Conservation (phyloP, 495 filamentous ascomycete genomes). For the Corynascus novoguineensis region DNA sequence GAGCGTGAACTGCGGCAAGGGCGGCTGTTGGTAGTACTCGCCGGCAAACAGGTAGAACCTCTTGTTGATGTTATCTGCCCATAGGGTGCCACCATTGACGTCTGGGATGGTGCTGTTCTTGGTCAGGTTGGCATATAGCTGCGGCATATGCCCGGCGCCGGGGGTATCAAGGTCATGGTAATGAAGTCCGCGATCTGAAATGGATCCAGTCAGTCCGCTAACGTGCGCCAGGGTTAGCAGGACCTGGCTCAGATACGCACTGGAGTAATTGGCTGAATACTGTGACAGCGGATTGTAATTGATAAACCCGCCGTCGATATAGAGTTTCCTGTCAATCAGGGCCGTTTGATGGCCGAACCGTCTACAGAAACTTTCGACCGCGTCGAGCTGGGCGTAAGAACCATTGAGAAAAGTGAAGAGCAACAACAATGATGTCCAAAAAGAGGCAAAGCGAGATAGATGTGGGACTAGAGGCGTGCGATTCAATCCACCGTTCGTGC, state of each 20-base stretch:
- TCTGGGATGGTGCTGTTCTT: constrained; percentile 45
- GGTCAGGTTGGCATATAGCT: constrained; percentile 45
- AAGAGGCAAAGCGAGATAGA: background rate
- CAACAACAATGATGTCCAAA: constrained; percentile 1
- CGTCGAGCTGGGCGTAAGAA: constrained; percentile 27
- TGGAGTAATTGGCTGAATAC: constrained; percentile 45
- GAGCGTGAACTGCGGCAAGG: constrained; percentile 32
- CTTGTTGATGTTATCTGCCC: constrained; percentile 50
- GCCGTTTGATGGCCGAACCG: constrained; percentile 49
- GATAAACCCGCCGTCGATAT: constrained; percentile 51
- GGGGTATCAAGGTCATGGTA: constrained; percentile 45
- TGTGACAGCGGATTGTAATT: constrained; percentile 42
- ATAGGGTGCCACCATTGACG: constrained; percentile 44
- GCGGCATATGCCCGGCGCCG: constrained; percentile 40
- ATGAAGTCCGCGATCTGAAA: constrained; percentile 38
- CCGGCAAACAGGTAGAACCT: constrained; percentile 50
- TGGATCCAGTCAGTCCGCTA: background rate
- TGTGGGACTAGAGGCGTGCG: background rate
- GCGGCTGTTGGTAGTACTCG: constrained; percentile 36
- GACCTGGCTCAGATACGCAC: constrained; percentile 24
- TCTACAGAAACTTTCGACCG: constrained; percentile 46
- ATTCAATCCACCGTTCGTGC: background rate
- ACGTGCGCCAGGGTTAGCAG: background rate
- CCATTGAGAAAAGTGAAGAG: background rate
- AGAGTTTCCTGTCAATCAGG: constrained; percentile 45